These are phyloP conservation scores for Cryphonectria parasitica DNA, from an alignment of 2,329 filamentous ascomycete genomes.

Conservation along the genomic window DNA sequence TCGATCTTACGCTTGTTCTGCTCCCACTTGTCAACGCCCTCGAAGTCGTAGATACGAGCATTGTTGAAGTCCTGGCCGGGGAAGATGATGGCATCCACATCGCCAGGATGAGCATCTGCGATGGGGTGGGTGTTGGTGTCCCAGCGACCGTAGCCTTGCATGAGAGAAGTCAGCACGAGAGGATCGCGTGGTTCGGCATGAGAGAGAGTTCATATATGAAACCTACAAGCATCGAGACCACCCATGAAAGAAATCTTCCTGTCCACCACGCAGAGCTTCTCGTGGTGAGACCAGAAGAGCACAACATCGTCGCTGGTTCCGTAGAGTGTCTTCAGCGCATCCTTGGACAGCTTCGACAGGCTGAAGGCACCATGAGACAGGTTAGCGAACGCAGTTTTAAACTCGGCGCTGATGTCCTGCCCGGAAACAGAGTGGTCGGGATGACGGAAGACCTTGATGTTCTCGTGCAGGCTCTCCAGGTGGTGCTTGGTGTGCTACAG, in stretches of 20 bases:
- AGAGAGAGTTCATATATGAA: conserved; percentile 51
- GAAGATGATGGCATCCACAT: conserved; percentile 77
- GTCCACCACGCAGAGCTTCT: conserved; percentile 86
- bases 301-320: conserved; percentile 81
- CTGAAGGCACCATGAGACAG: conserved; percentile 53
- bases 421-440: conserved; percentile 83
- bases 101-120: conserved; percentile 78
- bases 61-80: conserved; percentile 95
- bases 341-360: conserved; percentile 68
- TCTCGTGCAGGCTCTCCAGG: conserved; percentile 76
- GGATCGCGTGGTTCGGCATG: too few relatives aligned
- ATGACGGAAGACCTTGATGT: conserved; percentile 87
- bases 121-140: conserved; percentile 87
- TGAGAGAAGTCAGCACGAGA: neutral
- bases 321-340: conserved; percentile 78
- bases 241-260: conserved; percentile 86
- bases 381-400: conserved; percentile 31
- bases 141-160: conserved; percentile 75
- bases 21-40: conserved; percentile 76
- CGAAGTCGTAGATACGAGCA: conserved; percentile 80
- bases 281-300: conserved; percentile 91
- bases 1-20: conserved; percentile 70
- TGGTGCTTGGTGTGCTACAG: conserved; percentile 75
- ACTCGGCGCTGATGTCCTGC: conserved; percentile 35
- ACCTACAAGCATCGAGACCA: conserved; percentile 76